phyloP scores from a whole-genome alignment of 176 grass and related monocot species.

The Oryza nivara region DNA sequence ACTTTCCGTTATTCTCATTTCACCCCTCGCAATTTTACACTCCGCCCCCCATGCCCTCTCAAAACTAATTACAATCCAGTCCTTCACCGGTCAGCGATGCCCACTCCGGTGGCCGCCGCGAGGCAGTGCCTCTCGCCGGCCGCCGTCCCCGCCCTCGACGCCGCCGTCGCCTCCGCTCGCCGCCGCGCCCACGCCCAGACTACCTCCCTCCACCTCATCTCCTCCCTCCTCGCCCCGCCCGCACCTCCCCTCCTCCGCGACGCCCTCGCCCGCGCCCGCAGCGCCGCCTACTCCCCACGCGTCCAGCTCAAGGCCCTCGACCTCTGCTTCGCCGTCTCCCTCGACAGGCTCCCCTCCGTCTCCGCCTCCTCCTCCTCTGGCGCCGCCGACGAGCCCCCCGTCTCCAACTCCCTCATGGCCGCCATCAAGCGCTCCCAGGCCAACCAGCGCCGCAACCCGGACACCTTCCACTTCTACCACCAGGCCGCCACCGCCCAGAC shows the following conservation, averaged over 20 bases:
- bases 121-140: slow-evolving; percentile 43
- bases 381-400: slow-evolving; percentile 45
- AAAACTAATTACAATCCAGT: slow-evolving; percentile 17
- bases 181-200: slow-evolving; percentile 59
- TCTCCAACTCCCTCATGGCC: slow-evolving; percentile 90
- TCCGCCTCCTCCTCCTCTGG: slow-evolving; percentile 22
- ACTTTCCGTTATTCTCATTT: slow-evolving; percentile 1
- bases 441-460: slow-evolving; percentile 75
- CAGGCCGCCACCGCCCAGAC: slow-evolving; percentile 31
- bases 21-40: slow-evolving; percentile 42
- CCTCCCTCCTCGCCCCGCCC: slow-evolving; percentile 50
- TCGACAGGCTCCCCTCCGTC: slow-evolving; percentile 62
- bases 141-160: slow-evolving; percentile 24
- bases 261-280: slow-evolving; percentile 58
- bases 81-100: slow-evolving; percentile 22
- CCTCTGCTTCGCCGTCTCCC: slow-evolving; percentile 65
- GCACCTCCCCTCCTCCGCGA: slow-evolving; percentile 54
- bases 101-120: slow-evolving; percentile 54
- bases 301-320: slow-evolving; percentile 77
- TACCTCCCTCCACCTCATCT: slow-evolving; percentile 74
- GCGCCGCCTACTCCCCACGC: slow-evolving; percentile 59
- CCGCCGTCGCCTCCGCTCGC: slow-evolving; percentile 21
- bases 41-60: slow-evolving; percentile 34
- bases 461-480: slow-evolving; percentile 86
- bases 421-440: slow-evolving; percentile 92